Conservation (phyloP, 495 filamentous ascomycete genomes). For the Aspergillus hancockii region DNA sequence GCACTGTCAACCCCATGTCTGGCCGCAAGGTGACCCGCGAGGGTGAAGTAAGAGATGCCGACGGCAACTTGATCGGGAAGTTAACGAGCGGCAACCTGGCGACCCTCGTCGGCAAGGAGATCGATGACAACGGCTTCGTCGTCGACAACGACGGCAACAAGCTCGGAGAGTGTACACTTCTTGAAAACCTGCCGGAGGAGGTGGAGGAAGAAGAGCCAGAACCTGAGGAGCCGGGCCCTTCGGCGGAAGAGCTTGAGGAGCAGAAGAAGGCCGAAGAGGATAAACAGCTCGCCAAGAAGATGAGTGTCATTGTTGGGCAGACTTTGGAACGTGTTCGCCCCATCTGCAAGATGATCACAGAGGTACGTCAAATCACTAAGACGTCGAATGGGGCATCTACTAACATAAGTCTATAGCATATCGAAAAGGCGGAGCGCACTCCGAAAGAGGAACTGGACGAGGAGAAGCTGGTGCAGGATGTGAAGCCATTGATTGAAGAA, state of each 20-base stretch:
- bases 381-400: constrained; percentile 13
- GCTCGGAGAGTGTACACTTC: constrained; percentile 76
- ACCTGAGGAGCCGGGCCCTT: constrained; percentile 31
- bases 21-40: constrained; percentile 79
- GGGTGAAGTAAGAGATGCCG: constrained; percentile 77
- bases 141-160: constrained; percentile 79
- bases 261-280: constrained; percentile 65
- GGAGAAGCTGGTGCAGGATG: constrained; percentile 79
- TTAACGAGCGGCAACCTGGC: constrained; percentile 72
- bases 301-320: constrained; percentile 71
- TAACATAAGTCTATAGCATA: constrained; percentile 51
- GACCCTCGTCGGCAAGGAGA: constrained; percentile 71
- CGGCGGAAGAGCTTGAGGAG: constrained; percentile 52
- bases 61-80: constrained; percentile 79
- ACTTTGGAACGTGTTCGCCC: constrained; percentile 83
- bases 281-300: constrained; percentile 73
- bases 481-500: constrained; percentile 86
- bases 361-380: constrained; percentile 50
- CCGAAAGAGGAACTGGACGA: constrained; percentile 92
- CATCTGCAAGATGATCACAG: constrained; percentile 82
- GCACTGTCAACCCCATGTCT: constrained; percentile 66
- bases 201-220: constrained; percentile 39
- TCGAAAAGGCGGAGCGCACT: constrained; percentile 78
- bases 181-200: constrained; percentile 69
- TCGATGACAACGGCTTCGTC: constrained; percentile 86